These are phyloP conservation scores for Acorus calamus DNA, from an alignment of 106 monocot species.

Conservation along the genomic window DNA sequence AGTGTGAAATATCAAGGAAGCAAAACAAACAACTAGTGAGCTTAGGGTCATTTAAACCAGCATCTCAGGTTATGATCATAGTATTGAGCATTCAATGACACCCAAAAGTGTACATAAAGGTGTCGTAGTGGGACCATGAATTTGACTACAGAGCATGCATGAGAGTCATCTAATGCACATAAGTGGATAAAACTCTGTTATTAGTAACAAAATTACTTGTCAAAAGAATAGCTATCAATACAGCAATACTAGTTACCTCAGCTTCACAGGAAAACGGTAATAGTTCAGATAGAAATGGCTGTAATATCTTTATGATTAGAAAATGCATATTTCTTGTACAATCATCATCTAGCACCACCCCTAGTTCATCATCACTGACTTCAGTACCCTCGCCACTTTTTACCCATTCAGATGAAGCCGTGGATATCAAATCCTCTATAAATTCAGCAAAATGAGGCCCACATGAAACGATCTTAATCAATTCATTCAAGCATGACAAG, in stretches of 20 bases:
- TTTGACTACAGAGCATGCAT: too few relatives aligned
- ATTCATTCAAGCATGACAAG: constrained; percentile 59
- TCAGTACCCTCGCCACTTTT: constrained; percentile 14
- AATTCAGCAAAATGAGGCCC: constrained; percentile 28
- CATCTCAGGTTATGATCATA: too few relatives aligned
- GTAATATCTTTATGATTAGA: constrained; percentile 47
- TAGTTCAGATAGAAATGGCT: constrained; percentile 36
- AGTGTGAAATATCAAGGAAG: background rate
- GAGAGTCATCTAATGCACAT: too few relatives aligned
- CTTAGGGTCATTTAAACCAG: too few relatives aligned
- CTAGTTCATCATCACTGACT: constrained; percentile 10
- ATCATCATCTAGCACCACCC: constrained; percentile 5
- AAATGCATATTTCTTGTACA: constrained; percentile 15
- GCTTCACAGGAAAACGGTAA: constrained; percentile 41
- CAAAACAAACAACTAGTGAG: background rate
- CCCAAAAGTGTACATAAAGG: too few relatives aligned
- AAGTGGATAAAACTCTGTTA: too few relatives aligned
- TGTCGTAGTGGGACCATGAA: too few relatives aligned
- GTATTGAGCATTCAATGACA: too few relatives aligned
- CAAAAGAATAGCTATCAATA: too few relatives aligned
- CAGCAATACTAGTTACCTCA: constrained; percentile 40
- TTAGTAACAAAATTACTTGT: too few relatives aligned
- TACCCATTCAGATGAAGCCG: constrained; percentile 13
- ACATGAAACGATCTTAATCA: constrained; percentile 31
- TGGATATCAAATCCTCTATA: constrained; percentile 34